These are phyloP conservation scores for Sideroxylon spinosum DNA, from an alignment of 179 eudicot species.

Conservation along the genomic window DNA sequence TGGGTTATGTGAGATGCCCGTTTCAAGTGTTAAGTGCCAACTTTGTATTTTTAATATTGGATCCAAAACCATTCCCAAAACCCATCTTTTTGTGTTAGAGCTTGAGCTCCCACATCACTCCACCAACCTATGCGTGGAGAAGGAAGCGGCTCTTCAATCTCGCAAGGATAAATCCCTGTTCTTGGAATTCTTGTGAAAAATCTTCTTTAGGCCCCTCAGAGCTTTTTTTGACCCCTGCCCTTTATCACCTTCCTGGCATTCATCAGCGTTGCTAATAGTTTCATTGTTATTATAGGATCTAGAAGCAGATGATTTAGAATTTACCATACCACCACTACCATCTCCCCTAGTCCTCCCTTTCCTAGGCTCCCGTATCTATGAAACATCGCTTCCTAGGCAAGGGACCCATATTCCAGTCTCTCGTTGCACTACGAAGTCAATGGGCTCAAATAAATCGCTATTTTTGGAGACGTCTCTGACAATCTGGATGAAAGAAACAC, in stretches of 20 bases:
- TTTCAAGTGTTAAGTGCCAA: too few species aligned
- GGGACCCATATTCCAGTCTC: constrained; percentile 90
- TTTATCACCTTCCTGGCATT: constrained; percentile 34
- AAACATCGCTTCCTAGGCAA: constrained; percentile 72
- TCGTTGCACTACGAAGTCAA: constrained; percentile 60
- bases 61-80: too few species aligned
- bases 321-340: constrained; percentile 17
- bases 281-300: constrained; percentile 29
- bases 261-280: constrained; percentile 48
- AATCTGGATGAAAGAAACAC: constrained; percentile 17
- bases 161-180: constrained; percentile 25
- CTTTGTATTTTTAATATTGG: too few species aligned
- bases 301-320: constrained; percentile 29
- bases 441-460: constrained; percentile 65
- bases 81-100: too few species aligned
- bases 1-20: too few species aligned
- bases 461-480: constrained; percentile 28
- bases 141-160: constrained; percentile 26
- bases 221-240: constrained; percentile 26
- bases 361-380: constrained; percentile 77
- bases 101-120: too few species aligned
- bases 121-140: constrained; percentile 47
- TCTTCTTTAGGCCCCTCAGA: constrained; percentile 49
- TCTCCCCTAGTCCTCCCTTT: constrained; percentile 52
- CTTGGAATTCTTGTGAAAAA: constrained; percentile 46